Percentiles rank a stretch among this genome's conserved stretches.
These are phyloP conservation scores for Neonectria hederae DNA, from an alignment of 2,329 filamentous ascomycete genomes.

Conservation along the genomic window DNA sequence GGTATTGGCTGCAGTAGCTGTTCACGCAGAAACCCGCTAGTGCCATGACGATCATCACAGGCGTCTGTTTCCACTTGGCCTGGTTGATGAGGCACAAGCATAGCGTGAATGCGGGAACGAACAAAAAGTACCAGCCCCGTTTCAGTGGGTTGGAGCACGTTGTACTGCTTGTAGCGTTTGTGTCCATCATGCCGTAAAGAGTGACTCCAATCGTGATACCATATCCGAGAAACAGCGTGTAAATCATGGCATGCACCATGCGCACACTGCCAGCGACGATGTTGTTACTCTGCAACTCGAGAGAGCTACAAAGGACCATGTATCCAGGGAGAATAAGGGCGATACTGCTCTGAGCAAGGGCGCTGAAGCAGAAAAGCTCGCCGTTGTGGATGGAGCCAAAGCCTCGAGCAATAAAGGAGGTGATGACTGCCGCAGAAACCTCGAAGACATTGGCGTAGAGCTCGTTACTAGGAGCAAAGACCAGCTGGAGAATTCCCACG, in stretches of 20 bases:
- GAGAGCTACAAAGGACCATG: slow-evolving; percentile 56
- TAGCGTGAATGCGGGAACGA: slow-evolving; percentile 78
- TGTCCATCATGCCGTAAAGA: slow-evolving; percentile 71
- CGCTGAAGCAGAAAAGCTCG: slow-evolving; percentile 74
- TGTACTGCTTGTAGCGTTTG: slow-evolving; percentile 57
- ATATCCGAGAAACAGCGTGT: slow-evolving; percentile 78
- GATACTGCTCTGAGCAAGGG: slow-evolving; percentile 77
- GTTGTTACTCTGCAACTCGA: slow-evolving; percentile 76
- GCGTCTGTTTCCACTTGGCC: slow-evolving; percentile 80
- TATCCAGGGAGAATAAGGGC: slow-evolving; percentile 76
- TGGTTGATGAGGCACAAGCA: slow-evolving; percentile 84
- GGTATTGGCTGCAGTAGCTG: slow-evolving; percentile 74
- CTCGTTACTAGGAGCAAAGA: slow-evolving; percentile 77
- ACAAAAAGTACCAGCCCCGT: slow-evolving; percentile 68
- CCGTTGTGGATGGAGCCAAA: slow-evolving; percentile 71
- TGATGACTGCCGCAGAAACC: slow-evolving; percentile 67
- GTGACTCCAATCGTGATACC: slow-evolving; percentile 76
- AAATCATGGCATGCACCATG: slow-evolving; percentile 80
- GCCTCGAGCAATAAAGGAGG: slow-evolving; percentile 74
- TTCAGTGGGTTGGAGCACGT: slow-evolving; percentile 57
- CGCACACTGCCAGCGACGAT: slow-evolving; percentile 77
- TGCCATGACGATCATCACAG: slow-evolving; percentile 79
- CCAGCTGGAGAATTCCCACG: slow-evolving; percentile 77
- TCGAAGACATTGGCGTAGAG: slow-evolving; percentile 68
- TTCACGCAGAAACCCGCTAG: slow-evolving; percentile 79